Base-by-base conservation (phyloP, 2,329 filamentous ascomycete species). In the Thielaviopsis musarum region DNA sequence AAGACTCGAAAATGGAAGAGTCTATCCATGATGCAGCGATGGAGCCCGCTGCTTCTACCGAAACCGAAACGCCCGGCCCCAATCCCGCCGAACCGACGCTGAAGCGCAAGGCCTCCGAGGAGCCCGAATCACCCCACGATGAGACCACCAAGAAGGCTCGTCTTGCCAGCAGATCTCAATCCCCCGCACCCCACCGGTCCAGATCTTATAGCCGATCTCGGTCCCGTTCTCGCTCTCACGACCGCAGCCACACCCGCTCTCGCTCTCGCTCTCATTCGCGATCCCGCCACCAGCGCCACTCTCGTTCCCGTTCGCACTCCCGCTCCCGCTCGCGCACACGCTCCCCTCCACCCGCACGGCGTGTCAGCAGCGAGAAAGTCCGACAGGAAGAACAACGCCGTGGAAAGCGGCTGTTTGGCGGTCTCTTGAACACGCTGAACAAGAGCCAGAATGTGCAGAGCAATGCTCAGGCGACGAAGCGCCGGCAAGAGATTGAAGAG, bases 401-500 rank as follows among this genome's bases (percentile, higher is more conserved):
- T 45, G 87, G 88, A 22, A 85, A 87, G 70, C 81, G 91, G 58
- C 76, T 97, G 62, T 96, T 96, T 68, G 91, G 91, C 62, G 87
- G 85, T 41, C 73, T 94, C 60, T 75, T 93, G 62, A 87, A 79
- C 69, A 88, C 86, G 45, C 77, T 95, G 62, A 89, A 85, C 70
- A 60, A 58, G 19, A 59, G 60, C 17, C 87, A 91, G 72, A 26
- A 34, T 45, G 55, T 52, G 1, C 48, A 52, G 34, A 15, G 38
- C 24, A 55, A 59, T 59, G 30, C 34, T 2, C 49, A 57, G 54
- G 57, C 60, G 2, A 57, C 38, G 10, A 85, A 80, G 71, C 83
- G 81, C 66, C 83, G 87, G 60, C 80, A 79, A 63, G 90, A 91
- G 69, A 90, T 91, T 69, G 90, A 93, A 73, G 84, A 82, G 70